These are phyloP conservation scores for Leptodontidium sp. DNA, from an alignment of 2,329 filamentous ascomycete species.

Conservation along the genomic window DNA sequence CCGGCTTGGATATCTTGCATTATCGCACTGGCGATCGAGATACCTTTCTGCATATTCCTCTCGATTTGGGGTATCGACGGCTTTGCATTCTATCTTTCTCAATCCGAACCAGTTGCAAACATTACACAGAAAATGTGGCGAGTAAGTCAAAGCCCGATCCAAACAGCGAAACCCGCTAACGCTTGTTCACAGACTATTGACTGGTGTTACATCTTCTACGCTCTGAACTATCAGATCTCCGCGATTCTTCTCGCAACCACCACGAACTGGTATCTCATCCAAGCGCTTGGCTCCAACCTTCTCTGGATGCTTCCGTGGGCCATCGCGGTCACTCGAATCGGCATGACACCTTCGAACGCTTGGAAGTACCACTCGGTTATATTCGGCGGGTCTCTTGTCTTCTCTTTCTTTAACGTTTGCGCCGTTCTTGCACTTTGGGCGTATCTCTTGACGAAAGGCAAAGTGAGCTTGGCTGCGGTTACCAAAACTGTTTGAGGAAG, in stretches of 20 bases:
- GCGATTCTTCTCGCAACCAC: slow-evolving; percentile 68
- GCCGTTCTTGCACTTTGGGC: slow-evolving; percentile 33
- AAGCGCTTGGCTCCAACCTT: slow-evolving; percentile 71
- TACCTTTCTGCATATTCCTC: slow-evolving; percentile 69
- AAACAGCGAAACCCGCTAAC: not conserved
- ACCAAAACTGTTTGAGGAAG: slow-evolving; percentile 21
- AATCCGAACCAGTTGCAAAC: slow-evolving; percentile 61
- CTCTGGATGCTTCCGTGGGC: slow-evolving; percentile 77
- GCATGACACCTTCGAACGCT: slow-evolving; percentile 60
- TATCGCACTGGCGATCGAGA: slow-evolving; percentile 65
- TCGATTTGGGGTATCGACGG: slow-evolving; percentile 64
- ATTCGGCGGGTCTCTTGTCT: slow-evolving; percentile 74
- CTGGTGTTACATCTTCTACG: slow-evolving; percentile 77
- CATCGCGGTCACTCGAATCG: slow-evolving; percentile 62
- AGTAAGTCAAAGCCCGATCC: slow-evolving; percentile 33
- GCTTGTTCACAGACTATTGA: slow-evolving; percentile 54
- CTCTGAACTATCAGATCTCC: slow-evolving; percentile 69
- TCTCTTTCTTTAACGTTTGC: slow-evolving; percentile 59
- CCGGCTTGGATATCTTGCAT: slow-evolving; percentile 62
- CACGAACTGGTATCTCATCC: slow-evolving; percentile 73
- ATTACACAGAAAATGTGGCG: slow-evolving; percentile 69
- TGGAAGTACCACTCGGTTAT: slow-evolving; percentile 74
- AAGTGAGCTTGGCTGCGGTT: slow-evolving; percentile 24
- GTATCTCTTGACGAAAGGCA: slow-evolving; percentile 33
- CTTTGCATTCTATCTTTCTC: slow-evolving; percentile 70